Conservation (phyloP, 2,329 filamentous ascomycete genomes). For the Fusarium duplospermum region DNA sequence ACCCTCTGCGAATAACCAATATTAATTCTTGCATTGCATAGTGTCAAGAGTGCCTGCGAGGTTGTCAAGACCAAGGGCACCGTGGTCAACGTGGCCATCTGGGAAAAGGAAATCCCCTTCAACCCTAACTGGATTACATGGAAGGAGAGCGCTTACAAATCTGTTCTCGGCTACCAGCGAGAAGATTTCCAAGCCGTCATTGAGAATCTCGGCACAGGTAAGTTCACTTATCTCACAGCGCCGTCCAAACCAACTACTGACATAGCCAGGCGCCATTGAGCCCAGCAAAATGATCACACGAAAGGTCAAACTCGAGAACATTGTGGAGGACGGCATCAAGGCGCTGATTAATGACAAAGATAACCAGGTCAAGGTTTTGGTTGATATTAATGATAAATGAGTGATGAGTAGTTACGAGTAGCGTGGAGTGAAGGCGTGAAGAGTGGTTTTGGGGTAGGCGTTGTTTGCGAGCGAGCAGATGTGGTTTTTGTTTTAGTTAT, state of each 20-base stretch:
- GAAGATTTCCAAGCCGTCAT: slow-evolving; percentile 69
- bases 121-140: slow-evolving; percentile 45
- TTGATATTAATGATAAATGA: slow-evolving; percentile 53
- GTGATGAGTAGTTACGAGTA: not conserved
- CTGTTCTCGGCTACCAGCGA: slow-evolving; percentile 38
- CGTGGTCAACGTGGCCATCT: slow-evolving; percentile 74
- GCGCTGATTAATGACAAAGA: slow-evolving; percentile 70
- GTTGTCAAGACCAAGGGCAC: slow-evolving; percentile 65
- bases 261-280: slow-evolving; percentile 57
- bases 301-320: slow-evolving; percentile 64
- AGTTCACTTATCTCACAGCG: not conserved
- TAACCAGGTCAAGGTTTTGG: slow-evolving; percentile 71
- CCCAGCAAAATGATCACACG: slow-evolving; percentile 71
- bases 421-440: not conserved
- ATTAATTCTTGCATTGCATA: not conserved
- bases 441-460: not conserved
- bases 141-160: slow-evolving; percentile 43
- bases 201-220: slow-evolving; percentile 46
- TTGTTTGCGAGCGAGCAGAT: not conserved
- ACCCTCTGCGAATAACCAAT: no score
- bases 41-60: slow-evolving; percentile 53
- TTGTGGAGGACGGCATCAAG: slow-evolving; percentile 68
- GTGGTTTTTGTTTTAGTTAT: not conserved
- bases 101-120: slow-evolving; percentile 58
- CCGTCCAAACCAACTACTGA: slow-evolving; percentile 2